Percentiles rank a stretch among this genome's conserved stretches.
phyloP scores from a whole-genome alignment of 2,329 filamentous ascomycete species.

The Nannizziopsis arthrosporioides region DNA sequence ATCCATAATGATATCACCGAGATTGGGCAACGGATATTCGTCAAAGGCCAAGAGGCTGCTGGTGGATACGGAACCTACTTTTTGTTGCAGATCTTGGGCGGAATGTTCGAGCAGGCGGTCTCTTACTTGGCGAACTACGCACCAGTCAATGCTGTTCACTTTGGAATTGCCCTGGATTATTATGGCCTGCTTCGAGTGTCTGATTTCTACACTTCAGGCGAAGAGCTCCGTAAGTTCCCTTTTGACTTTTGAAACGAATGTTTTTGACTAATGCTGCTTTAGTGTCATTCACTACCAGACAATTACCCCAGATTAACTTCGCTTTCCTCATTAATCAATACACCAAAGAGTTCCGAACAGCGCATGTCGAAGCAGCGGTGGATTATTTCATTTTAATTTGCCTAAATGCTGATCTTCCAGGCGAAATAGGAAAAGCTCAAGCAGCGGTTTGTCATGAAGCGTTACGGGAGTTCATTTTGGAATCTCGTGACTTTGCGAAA shows the following conservation, averaged over 20 bases:
- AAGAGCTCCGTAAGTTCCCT: constrained; percentile 48
- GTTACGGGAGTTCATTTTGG: constrained; percentile 84
- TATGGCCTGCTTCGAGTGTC: constrained; percentile 83
- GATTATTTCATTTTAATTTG: constrained; percentile 90
- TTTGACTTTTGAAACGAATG: not conserved
- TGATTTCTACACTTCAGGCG: constrained; percentile 61
- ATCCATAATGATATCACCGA: constrained; percentile 72
- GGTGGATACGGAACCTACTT: constrained; percentile 84
- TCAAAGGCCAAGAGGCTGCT: constrained; percentile 64
- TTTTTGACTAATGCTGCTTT: constrained; percentile 13
- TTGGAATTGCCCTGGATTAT: constrained; percentile 76
- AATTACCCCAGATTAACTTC: constrained; percentile 75
- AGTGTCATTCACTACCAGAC: constrained; percentile 45
- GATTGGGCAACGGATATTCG: constrained; percentile 84
- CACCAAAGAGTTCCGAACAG: constrained; percentile 87
- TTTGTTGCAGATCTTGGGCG: constrained; percentile 77
- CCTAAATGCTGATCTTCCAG: constrained; percentile 72
- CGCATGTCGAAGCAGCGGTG: constrained; percentile 75
- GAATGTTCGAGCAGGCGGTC: constrained; percentile 88
- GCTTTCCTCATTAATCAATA: constrained; percentile 89
- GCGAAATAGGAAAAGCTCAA: constrained; percentile 63
- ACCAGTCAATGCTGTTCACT: constrained; percentile 88
- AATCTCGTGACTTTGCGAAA: constrained; percentile 90
- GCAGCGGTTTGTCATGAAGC: constrained; percentile 80
- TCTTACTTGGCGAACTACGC: constrained; percentile 85